These are phyloP conservation scores for Quercus glauca DNA, from an alignment of 306 rosid genomes.

Conservation along the genomic window DNA sequence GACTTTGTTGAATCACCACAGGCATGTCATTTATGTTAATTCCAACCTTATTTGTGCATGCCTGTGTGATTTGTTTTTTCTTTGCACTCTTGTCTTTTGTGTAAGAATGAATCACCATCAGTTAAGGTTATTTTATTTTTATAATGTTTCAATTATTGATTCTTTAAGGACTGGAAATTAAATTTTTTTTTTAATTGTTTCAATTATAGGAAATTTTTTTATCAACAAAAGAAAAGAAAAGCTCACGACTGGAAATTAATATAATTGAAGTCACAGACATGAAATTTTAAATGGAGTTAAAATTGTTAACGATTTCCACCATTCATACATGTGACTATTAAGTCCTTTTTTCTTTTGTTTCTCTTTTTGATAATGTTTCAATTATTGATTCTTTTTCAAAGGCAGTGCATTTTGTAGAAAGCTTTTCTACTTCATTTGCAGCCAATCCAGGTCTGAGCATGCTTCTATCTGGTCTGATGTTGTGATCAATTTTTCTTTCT, in stretches of 20 bases:
- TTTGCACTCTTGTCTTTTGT: neutral
- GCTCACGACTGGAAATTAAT: neutral
- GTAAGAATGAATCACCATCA: neutral
- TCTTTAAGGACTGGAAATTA: no score
- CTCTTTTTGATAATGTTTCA: neutral
- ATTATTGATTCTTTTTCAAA: neutral
- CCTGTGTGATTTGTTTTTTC: neutral
- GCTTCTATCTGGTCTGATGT: constrained; percentile 1
- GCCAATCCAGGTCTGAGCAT: neutral
- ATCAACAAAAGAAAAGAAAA: no score
- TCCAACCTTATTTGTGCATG: neutral
- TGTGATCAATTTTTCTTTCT: neutral
- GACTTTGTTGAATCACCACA: neutral
- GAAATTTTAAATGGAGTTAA: neutral
- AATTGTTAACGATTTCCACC: neutral
- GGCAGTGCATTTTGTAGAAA: neutral
- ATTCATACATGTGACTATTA: neutral
- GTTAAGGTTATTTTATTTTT: neutral
- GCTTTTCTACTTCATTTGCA: neutral
- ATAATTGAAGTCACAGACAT: neutral
- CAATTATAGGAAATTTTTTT: no score
- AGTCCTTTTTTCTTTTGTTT: neutral
- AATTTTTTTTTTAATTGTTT: no score
- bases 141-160: no score
- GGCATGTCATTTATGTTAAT: neutral